Evolutionary conservation across 805 yeast genomes (phyloP).

Genomic region (Millerago galiae): DNA sequence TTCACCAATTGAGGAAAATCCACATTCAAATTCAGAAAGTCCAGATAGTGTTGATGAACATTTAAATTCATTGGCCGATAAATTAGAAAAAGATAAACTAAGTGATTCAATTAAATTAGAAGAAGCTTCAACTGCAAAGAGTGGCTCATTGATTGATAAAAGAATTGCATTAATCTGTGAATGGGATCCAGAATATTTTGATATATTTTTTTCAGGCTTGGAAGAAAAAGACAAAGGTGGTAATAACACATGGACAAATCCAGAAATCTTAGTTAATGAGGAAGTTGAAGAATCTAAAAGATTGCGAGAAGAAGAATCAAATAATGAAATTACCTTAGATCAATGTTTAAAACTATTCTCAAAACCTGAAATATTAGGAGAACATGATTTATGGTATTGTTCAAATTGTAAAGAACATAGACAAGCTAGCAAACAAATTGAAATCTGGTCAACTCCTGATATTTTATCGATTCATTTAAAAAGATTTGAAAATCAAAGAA

Average conservation of each 20-base stretch:
- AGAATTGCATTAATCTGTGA: constrained; percentile 53
- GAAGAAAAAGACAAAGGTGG: constrained; percentile 41
- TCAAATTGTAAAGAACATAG: constrained; percentile 84
- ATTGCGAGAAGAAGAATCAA: constrained; percentile 22
- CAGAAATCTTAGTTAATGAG: constrained; percentile 43
- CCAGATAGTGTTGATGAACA: constrained; percentile 5
- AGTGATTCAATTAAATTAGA: background rate
- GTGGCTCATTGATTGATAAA: constrained; percentile 15
- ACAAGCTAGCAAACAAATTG: constrained; percentile 85
- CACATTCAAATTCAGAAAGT: background rate
- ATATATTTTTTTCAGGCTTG: constrained; percentile 45
- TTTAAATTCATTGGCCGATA: constrained; percentile 3
- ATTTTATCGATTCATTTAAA: constrained; percentile 84
- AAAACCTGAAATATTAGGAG: constrained; percentile 76
- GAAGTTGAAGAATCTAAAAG: constrained; percentile 45
- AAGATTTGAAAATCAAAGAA: constrained; percentile 77
- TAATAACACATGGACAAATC: constrained; percentile 49
- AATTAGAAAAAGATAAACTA: constrained; percentile 3
- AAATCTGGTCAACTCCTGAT: constrained; percentile 92
- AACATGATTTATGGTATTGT: constrained; percentile 91
- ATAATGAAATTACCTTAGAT: constrained; percentile 47
- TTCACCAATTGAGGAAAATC: background rate
- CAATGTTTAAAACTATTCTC: constrained; percentile 76
- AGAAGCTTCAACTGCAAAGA: constrained; percentile 5
- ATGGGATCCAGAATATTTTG: constrained; percentile 48